phyloP scores from a whole-genome alignment of 176 grass and related monocot species.

The sorghum (Sorghum bicolor) region Sorghum_bicolor_NCBIv3 NC_012879.2:6040501-6041000 shows the following conservation, averaged over 20 bases:
- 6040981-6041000: not conserved
- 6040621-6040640: conserved; percentile 57
- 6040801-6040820: not conserved
- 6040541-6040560: conserved; percentile 56
- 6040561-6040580: conserved; percentile 60
- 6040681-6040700: not conserved
- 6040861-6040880: conserved; percentile 54
- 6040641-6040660: not conserved
- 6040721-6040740: conserved; percentile 92
- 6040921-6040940: conserved; percentile 47
- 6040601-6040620: conserved; percentile 74
- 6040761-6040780: conserved; percentile 76
- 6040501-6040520: not conserved
- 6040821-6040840: not conserved
- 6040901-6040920: conserved; percentile 50
- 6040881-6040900: conserved; percentile 60
- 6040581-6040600: conserved; percentile 58
- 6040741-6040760: conserved; percentile 67
- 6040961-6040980: not conserved
- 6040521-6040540: not conserved
- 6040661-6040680: not conserved
- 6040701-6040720: conserved; percentile 74
- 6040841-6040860: not conserved
- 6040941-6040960: conserved; percentile 54
- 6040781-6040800: conserved; percentile 31